Base-by-base conservation (phyloP, 495 filamentous ascomycete genomes). In the Xylaria curta region DNA sequence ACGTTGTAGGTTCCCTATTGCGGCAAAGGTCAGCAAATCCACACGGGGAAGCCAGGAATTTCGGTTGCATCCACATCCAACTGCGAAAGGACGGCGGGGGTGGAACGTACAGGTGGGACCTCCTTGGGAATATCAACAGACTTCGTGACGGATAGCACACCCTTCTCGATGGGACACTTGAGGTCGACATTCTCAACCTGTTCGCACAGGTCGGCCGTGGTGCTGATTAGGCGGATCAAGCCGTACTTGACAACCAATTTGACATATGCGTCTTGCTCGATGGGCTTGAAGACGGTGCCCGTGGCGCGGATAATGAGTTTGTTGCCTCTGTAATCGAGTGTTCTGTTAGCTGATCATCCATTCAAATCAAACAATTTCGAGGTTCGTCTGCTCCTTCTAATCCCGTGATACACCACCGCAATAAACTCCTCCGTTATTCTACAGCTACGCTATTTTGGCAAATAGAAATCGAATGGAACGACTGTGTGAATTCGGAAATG, bases 201-300 rank as follows among this genome's bases (percentile, higher is more conserved):
- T 26, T 97, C 92, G 83, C 96, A 99, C 15, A 98, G 87, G 78
- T 97, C 91, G 75, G 91, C 89, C 68, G 81, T 84, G 68, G 92
- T 91, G 75, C 88, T 91, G 81, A 99, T 88, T 68, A 99, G 85
- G 60, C 90, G 92, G 78, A 99, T 97, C 75, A 97, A 83, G 73
- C 94, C 96, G 80, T 95, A 99, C 81, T 97, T 98, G 83, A 98
- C 95, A 68, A 90, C 86, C 40, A 99, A 79, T 38, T 90, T 85
- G 44, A 97, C 90, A 69, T 90, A 91, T 51, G 97, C 92, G 64
- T 93, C 95, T 47, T 93, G 78, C n/a, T 87, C 86, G 70, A 99
- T 86, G 15, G 80, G 75, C 70, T 95, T 80, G 68, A 82, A 85
- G 58, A 99, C 84, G 19, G 80, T 90, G 69, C 97, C 96, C 31